Evolutionary conservation across 495 filamentous ascomycete genomes (phyloP), one percentile per base, ranked within the genome.

Genomic region (Zalerion maritima): DNA sequence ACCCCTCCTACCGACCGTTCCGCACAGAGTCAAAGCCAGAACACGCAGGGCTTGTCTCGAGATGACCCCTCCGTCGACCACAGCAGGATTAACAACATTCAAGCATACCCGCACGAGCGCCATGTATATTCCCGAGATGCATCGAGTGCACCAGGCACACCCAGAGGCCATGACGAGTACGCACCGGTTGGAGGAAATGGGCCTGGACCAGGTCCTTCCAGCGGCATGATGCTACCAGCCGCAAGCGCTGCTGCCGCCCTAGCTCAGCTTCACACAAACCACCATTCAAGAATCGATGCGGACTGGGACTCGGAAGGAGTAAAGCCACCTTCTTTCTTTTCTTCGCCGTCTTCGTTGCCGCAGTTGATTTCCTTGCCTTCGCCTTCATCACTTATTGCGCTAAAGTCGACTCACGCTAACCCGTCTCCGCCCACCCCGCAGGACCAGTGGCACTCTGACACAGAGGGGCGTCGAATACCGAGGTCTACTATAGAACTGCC

Each of bases 231-330:
- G 45, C 56, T 71, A 24, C 72, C 73, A 31, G 71, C 78, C 21
- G 82, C 79, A 32, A 84, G 71, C 29, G 81, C 81, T 14, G 85
- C 85, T 15, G 81, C 82, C 18, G 85, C 85, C 9, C 64, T 94
- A 29, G 83, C 85, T 25, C 79, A 89, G 57, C 63, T 94, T 43
- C 82, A 91, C 53, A 57, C 45, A 35, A 74, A 77, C 40, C 75
- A 87, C 51, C n/a, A n/a, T n/a, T n/a, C n/a, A n/a, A 80, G 78
- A 26, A 66, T 78, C 26, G 77, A 84, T 12, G 67, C 69, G 2
- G 82, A 85, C 35, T 91, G 78, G 78, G 83, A 86, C 15, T 78
- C 79, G 6, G 84, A 91, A 46, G 67, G 67, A 56, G 83, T 91
- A 62, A 56, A 69, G 69, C 14, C 2, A 24, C 18, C 13, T 18